Base-by-base conservation (phyloP, 208 protist species). In the Tritrichomonas foetus region DNA sequence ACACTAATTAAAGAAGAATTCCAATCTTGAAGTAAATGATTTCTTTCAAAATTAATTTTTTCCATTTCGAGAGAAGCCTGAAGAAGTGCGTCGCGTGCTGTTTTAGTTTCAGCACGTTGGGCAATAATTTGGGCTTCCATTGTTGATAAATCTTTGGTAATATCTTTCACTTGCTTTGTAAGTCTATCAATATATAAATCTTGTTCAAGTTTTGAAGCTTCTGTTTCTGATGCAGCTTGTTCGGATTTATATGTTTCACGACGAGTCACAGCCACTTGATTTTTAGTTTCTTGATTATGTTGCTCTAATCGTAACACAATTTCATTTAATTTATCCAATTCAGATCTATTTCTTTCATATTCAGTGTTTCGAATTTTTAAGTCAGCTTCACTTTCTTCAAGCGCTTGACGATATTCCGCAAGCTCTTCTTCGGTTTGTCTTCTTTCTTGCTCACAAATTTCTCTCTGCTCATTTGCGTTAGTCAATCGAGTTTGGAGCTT, bases 211-310 rank as follows among this genome's bases (percentile, higher is more conserved):
- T 89, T 89, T n/a, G 78, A 53, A 0, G 57, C 78, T 89, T 89
- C 78, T 39, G 78, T 89, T 89, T 89, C 78, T 39, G 41, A 57
- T 8, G 78, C 47, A 20, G 78, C 33, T 33, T 89, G 78, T n/a
- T 89, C 78, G 9, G 78, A 89, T 89, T 89, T 89, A 49, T 89
- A 89, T 36, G 78, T 89, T 57, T 89, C 78, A 89, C 78, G 78
- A 57, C 78, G 78, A 5, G 78, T 89, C 11, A 89, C 78, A 39
- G 78, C 78, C 0, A 89, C 78, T n/a, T 89, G 44, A 36, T 89
- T 89, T 16, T 53, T 20, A 22, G 44, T 89, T 39, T 89, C 78
- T 57, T 89, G 78, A n/a, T 89, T 89, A 57, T 89, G 78, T 27
- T 89, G 78, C 57, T 89, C 78, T 9, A 89, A 39, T 3, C 20